Percentiles rank a stretch among this genome's conserved stretches.
Evolutionary conservation across 2,329 filamentous ascomycete genomes (phyloP).

Genomic region (Penicillium sp.): DNA sequence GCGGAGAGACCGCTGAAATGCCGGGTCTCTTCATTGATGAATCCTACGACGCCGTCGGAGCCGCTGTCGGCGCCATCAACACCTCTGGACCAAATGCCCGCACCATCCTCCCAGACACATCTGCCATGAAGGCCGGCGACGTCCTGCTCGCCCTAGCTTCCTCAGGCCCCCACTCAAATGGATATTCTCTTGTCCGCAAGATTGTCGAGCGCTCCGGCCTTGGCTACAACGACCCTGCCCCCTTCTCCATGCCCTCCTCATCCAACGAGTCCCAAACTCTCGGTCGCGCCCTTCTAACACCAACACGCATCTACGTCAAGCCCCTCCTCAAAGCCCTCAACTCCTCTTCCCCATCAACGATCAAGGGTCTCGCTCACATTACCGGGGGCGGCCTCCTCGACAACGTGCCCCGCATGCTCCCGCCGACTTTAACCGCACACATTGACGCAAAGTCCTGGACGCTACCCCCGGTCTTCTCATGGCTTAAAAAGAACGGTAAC

Average conservation of each 20-base stretch:
- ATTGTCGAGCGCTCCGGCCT: conserved; percentile 78
- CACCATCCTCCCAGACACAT: conserved; percentile 74
- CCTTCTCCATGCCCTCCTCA: conserved; percentile 77
- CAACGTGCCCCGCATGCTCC: conserved; percentile 94
- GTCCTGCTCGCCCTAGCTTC: conserved; percentile 84
- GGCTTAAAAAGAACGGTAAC: conserved; percentile 76
- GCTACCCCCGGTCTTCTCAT: conserved; percentile 79
- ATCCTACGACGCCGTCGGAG: conserved; percentile 92
- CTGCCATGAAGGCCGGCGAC: conserved; percentile 80
- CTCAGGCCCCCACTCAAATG: conserved; percentile 91
- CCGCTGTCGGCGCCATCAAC: conserved; percentile 81
- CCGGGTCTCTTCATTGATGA: conserved; percentile 87
- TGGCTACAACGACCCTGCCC: conserved; percentile 71
- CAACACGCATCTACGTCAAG: conserved; percentile 93
- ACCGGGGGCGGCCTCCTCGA: conserved; percentile 92
- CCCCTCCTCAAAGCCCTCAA: conserved; percentile 70
- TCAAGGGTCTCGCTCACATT: conserved; percentile 96
- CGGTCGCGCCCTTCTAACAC: conserved; percentile 80
- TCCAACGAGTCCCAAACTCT: conserved; percentile 62
- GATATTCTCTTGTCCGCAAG: conserved; percentile 93
- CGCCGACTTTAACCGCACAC: conserved; percentile 74
- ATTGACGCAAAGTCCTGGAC: conserved; percentile 79
- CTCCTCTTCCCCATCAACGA: conserved; percentile 58
- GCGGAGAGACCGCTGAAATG: conserved; percentile 98
- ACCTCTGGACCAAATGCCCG: conserved; percentile 56